Conservation (phyloP, 208 protist genomes). For the Leishmania arabica region DNA sequence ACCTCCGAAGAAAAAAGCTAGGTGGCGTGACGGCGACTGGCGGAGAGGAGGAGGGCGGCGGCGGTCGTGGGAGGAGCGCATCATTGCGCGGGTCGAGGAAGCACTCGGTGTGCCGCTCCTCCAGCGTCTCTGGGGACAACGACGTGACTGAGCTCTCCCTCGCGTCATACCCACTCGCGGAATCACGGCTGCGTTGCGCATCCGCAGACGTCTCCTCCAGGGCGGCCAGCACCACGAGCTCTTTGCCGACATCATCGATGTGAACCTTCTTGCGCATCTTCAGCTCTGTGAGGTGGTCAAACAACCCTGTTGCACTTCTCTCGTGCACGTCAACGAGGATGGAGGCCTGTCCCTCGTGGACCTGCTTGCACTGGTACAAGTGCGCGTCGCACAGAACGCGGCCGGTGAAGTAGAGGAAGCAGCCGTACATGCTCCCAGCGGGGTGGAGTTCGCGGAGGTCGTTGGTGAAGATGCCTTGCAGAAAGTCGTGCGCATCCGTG, state of each 20-base stretch:
- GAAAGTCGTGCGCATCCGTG: constrained; percentile 57
- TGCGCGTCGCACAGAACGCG: constrained; percentile 84
- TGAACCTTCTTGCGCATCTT: constrained; percentile 77
- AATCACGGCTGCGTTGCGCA: not conserved
- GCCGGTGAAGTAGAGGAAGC: constrained; percentile 83
- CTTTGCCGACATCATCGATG: constrained; percentile 55
- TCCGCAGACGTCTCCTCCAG: constrained; percentile 1
- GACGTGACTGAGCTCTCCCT: not conserved
- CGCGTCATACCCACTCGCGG: not conserved
- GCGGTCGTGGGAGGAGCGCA: constrained; percentile 32
- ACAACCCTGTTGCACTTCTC: constrained; percentile 28
- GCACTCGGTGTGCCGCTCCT: constrained; percentile 34
- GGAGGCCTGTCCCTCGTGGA: constrained; percentile 34
- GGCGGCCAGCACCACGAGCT: constrained; percentile 54
- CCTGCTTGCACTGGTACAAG: constrained; percentile 51
- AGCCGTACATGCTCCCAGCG: constrained; percentile 71
- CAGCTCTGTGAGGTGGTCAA: constrained; percentile 76
- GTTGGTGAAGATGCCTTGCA: constrained; percentile 87
- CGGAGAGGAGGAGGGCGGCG: not conserved
- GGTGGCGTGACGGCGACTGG: not conserved
- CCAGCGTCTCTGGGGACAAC: constrained; percentile 1
- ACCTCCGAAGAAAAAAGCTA: constrained; percentile 21
- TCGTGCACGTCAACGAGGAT: constrained; percentile 75
- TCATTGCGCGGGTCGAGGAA: constrained; percentile 70
- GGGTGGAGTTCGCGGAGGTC: constrained; percentile 62